Percentiles rank a stretch among this genome's conserved stretches.
Evolutionary conservation across 495 filamentous ascomycete genomes (phyloP).

Genomic region (Hypoxylon rickii): DNA sequence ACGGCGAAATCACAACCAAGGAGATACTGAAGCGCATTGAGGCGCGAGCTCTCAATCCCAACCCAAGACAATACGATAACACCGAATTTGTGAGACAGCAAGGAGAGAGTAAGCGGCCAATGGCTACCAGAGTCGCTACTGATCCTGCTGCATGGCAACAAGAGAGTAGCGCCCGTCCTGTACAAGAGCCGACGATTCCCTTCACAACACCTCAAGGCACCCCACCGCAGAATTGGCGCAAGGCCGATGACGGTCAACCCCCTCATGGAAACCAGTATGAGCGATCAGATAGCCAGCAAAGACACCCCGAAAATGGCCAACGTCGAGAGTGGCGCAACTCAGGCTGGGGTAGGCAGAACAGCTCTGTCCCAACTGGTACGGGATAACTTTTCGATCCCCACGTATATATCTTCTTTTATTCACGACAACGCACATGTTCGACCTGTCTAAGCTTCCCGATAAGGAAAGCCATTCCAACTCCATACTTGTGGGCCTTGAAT

Average conservation of each 20-base stretch:
- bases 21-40: constrained; percentile 92
- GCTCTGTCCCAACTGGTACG: constrained; percentile 38
- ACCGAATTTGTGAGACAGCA: constrained; percentile 58
- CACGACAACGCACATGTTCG: constrained; percentile 8
- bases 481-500: constrained; percentile 29
- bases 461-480: constrained; percentile 5
- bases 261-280: constrained; percentile 39
- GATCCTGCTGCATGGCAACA: constrained; percentile 80
- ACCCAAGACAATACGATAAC: constrained; percentile 61
- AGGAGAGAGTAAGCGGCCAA: constrained; percentile 47
- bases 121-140: constrained; percentile 68
- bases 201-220: constrained; percentile 44
- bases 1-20: constrained; percentile 89
- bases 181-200: constrained; percentile 63
- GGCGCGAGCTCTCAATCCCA: constrained; percentile 65
- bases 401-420: constrained; percentile 35
- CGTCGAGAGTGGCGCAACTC: constrained; percentile 59
- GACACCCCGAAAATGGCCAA: constrained; percentile 40
- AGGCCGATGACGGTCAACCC: constrained; percentile 43
- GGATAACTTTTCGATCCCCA: constrained; percentile 19
- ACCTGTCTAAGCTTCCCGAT: constrained; percentile 8
- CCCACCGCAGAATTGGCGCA: constrained; percentile 50
- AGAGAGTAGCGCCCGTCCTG: constrained; percentile 78
- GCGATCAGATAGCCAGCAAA: constrained; percentile 35
- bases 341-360: constrained; percentile 51